These are phyloP conservation scores for Corynespora cassiicola DNA, from an alignment of 2,329 filamentous ascomycete species.

Conservation along the genomic window DNA sequence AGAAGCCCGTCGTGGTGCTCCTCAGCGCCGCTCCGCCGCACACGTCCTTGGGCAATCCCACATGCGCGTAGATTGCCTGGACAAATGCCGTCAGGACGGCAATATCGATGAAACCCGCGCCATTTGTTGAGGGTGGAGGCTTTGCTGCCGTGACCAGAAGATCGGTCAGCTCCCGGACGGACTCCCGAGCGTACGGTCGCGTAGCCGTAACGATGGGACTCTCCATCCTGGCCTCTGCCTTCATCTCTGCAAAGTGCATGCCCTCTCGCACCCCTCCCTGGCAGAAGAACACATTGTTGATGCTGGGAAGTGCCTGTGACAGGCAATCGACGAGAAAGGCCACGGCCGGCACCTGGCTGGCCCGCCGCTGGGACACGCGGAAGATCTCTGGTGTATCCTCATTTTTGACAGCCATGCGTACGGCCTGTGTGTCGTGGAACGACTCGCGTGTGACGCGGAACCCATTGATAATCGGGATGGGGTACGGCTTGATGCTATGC, in stretches of 20 bases:
- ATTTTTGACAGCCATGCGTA: slow-evolving; percentile 50
- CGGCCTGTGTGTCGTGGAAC: slow-evolving; percentile 64
- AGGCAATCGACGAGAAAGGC: slow-evolving; percentile 80
- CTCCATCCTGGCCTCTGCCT: slow-evolving; percentile 63
- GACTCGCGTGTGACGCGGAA: slow-evolving; percentile 69
- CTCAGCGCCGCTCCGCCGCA: slow-evolving; percentile 73
- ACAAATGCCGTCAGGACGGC: slow-evolving; percentile 63
- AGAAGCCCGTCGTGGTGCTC: slow-evolving; percentile 70
- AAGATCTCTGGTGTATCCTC: slow-evolving; percentile 57
- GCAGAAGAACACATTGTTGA: slow-evolving; percentile 79
- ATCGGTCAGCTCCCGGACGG: slow-evolving; percentile 53
- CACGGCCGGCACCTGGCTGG: slow-evolving; percentile 84
- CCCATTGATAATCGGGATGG: slow-evolving; percentile 81
- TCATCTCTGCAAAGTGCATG: slow-evolving; percentile 75
- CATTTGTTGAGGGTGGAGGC: slow-evolving; percentile 20
- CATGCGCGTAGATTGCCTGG: slow-evolving; percentile 63
- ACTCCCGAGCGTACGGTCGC: slow-evolving; percentile 56
- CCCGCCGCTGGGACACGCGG: slow-evolving; percentile 80
- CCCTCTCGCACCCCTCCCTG: slow-evolving; percentile 89
- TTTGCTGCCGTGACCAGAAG: slow-evolving; percentile 59
- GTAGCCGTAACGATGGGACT: slow-evolving; percentile 73
- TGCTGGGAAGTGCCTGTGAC: slow-evolving; percentile 70
- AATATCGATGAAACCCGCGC: slow-evolving; percentile 49
- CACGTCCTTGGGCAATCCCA: slow-evolving; percentile 52
- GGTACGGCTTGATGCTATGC: slow-evolving; percentile 77